phyloP scores from a whole-genome alignment of 2,329 filamentous ascomycete species.

The Periconia sp. region DNA sequence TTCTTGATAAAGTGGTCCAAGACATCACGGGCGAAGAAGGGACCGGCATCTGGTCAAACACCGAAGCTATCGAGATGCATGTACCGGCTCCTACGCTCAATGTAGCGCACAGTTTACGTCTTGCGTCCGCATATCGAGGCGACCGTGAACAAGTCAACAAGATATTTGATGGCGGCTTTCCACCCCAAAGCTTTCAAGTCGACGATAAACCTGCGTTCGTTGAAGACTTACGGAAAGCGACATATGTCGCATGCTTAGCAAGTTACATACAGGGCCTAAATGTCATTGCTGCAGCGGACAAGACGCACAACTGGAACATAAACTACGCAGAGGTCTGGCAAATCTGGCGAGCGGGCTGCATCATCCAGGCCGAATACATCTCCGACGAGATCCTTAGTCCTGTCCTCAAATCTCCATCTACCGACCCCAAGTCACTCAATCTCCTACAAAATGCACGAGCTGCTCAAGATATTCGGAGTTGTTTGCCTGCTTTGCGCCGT shows the following conservation, averaged over 20 bases:
- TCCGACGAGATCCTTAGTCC: slow-evolving; percentile 61
- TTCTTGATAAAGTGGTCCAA: slow-evolving; percentile 75
- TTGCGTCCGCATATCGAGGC: slow-evolving; percentile 66
- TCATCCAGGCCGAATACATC: slow-evolving; percentile 72
- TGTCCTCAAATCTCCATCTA: slow-evolving; percentile 46
- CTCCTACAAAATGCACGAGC: slow-evolving; percentile 56
- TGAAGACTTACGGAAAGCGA: slow-evolving; percentile 64
- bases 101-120: slow-evolving; percentile 66
- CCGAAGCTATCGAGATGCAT: slow-evolving; percentile 66
- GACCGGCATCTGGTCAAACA: slow-evolving; percentile 70
- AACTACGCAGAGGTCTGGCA: slow-evolving; percentile 59
- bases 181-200: slow-evolving; percentile 43
- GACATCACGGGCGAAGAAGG: slow-evolving; percentile 71
- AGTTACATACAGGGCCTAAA: slow-evolving; percentile 72
- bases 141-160: slow-evolving; percentile 61
- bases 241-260: slow-evolving; percentile 66
- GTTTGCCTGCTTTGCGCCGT: slow-evolving; percentile 60
- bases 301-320: slow-evolving; percentile 65
- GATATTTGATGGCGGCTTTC: slow-evolving; percentile 50
- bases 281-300: slow-evolving; percentile 65
- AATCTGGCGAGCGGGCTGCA: slow-evolving; percentile 74
- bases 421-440: slow-evolving; percentile 47
- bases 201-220: slow-evolving; percentile 54
- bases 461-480: slow-evolving; percentile 59
- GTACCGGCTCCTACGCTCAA: slow-evolving; percentile 70